Base-by-base conservation (phyloP, 2,329 filamentous ascomycete species). In the Graphilbum sp. region DNA sequence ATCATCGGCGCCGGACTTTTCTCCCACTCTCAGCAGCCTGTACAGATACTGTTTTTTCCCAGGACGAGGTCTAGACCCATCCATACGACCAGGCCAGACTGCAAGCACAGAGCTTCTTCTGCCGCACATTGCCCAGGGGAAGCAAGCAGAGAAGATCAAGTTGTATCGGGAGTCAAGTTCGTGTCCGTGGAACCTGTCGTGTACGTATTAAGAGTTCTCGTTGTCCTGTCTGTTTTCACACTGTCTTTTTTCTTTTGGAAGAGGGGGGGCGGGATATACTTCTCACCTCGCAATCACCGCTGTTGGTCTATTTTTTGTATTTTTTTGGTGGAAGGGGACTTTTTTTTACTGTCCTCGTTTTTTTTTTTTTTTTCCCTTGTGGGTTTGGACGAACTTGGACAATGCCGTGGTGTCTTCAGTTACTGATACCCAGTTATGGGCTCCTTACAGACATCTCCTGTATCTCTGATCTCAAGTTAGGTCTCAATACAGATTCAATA, bases 31-130 rank as follows among this genome's bases (percentile, higher is more conserved):
- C n/a, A n/a, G n/a, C n/a, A n/a, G n/a, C n/a, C n/a, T n/a, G n/a
- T n/a, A n/a, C n/a, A n/a, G n/a, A n/a, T n/a, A n/a, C n/a, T n/a
- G n/a, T n/a, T n/a, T n/a, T n/a, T n/a, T n/a, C n/a, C n/a, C n/a
- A 17, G 11, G 15, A 29, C 6, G 27, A 10, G 27, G 10, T 24
- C 21, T 11, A 11, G 27, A n/a, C 27, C 13, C 27, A 35, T 23
- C 27, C 32, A 35, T 39, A 25, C 31, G 35, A 21, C 32, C 18
- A 36, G 18, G 30, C 35, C 38, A 60, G 64, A 63, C 57, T 57
- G 61, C 57, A 67, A 72, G 71, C 67, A 75, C 59, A 74, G 70
- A 75, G 71, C 71, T 73, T 72, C 69, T 60, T 75, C 69, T 72
- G 66, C 58, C 34, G 38, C 36, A 30, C 15, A 32, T 37, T 55